Evolutionary conservation across 305 asterid species (phyloP).

Genomic region (Coffea humblotiana): DNA sequence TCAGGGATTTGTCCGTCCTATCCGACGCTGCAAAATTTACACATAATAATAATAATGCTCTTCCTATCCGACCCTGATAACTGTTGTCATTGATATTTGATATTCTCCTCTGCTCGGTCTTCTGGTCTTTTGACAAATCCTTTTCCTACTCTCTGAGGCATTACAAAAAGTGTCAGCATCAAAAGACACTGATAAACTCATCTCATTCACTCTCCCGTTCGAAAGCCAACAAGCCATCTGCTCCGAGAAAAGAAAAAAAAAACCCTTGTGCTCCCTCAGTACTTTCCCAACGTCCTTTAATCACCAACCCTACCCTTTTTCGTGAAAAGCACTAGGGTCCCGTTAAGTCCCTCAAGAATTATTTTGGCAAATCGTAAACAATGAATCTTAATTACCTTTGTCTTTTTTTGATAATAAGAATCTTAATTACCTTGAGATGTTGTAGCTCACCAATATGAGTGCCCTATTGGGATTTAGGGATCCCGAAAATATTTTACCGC

Average conservation of each 20-base stretch:
- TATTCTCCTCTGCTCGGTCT: neutral
- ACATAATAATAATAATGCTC: neutral
- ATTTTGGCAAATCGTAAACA: slow-evolving; percentile 16
- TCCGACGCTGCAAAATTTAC: too few relatives aligned
- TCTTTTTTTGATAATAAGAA: too few relatives aligned
- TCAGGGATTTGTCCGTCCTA: slow-evolving; percentile 2
- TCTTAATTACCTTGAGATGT: slow-evolving; percentile 3
- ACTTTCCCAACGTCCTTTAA: slow-evolving; percentile 27
- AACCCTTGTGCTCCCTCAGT: too few relatives aligned
- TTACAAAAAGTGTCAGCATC: slow-evolving; percentile 24
- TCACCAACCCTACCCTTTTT: slow-evolving; percentile 25
- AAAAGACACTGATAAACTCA: slow-evolving; percentile 31
- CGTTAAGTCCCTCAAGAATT: slow-evolving; percentile 26
- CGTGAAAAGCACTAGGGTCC: slow-evolving; percentile 21
- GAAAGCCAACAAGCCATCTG: slow-evolving; percentile 18
- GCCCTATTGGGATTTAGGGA: neutral
- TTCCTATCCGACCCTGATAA: neutral
- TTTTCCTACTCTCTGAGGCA: slow-evolving; percentile 33
- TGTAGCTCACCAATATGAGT: neutral
- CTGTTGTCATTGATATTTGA: slow-evolving; percentile 10
- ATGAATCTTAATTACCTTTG: neutral
- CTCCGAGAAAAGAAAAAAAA: slow-evolving; percentile 2
- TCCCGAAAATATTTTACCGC: neutral
- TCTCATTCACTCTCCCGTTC: slow-evolving; percentile 9
- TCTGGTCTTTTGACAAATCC: slow-evolving; percentile 31